Evolutionary conservation across 2,329 filamentous ascomycete genomes (phyloP), one percentile per base, ranked within the genome.

Genomic region (Byssothecium circinans): DNA sequence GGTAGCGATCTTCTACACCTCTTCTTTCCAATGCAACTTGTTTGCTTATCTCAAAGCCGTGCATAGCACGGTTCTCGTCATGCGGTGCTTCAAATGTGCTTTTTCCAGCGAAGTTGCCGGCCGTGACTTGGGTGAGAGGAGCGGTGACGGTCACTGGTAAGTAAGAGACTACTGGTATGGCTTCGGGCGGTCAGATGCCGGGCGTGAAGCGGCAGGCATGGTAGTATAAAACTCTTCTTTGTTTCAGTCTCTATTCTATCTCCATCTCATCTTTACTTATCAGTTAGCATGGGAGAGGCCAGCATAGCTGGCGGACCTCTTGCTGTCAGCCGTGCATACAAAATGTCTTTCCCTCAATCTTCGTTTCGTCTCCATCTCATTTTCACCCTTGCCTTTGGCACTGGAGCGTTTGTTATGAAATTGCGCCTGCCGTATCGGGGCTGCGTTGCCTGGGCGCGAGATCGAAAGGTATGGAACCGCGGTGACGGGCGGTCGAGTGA

Each of bases 1-100:
- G 68, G 67, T 68, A 72, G 69, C 67, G 65, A 62, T 67, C 65
- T 52, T 57, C 45, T 55, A 48, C 54, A 51, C 43, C 43, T 46
- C 39, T 56, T 48, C 43, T 45, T 50, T 42, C 40, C 36, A 54
- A 53, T 53, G 49, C 37, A 53, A 48, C 19, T 38, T 45, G 35
- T 33, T 44, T 43, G 19, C 27, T 49, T 20, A 22, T 47, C 23
- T 38, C 43, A 25, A 19, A 40, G 4, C 29, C 38, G 22, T 45
- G 23, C 23, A 6, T 10, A 25, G 6, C 23, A 25, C 23, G 23
- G 5, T 25, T 10, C 23, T 25, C 6, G 29, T 32, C 29, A 32
- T 32, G 29, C 12, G 29, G 23, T 6, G 23, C 23, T 25, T 25
- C 23, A 10, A 10, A 10, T 25, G 23, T 5, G 23, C 23, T 10